A percentile compares a stretch with the other conserved stretches of the same genome.
Conservation (phyloP, 352 stramenopile species). For the Globisporangium heterothallicum region DNA sequence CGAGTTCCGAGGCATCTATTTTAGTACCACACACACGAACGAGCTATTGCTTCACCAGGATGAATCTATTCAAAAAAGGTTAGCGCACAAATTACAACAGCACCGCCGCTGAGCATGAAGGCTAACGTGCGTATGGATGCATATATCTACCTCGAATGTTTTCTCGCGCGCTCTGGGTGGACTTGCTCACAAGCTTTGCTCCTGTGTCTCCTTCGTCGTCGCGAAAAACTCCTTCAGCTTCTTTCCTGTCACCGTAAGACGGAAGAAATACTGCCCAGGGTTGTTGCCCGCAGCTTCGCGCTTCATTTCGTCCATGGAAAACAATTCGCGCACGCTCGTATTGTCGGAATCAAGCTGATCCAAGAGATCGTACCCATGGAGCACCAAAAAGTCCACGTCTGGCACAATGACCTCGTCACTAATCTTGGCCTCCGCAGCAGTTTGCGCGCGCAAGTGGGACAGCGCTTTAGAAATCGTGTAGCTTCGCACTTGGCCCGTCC, state of each 20-base stretch:
- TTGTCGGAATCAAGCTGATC: constrained; percentile 76
- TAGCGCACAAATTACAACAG: too few relatives aligned
- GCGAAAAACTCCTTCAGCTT: constrained; percentile 58
- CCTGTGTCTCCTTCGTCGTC: constrained; percentile 29
- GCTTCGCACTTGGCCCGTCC: constrained; percentile 48
- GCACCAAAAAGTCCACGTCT: constrained; percentile 65
- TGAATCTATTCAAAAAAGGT: background rate
- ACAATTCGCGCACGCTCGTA: constrained; percentile 53
- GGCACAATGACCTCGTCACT: constrained; percentile 33
- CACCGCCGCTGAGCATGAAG: too few relatives aligned
- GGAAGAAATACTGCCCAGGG: constrained; percentile 54
- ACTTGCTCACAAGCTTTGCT: too few relatives aligned
- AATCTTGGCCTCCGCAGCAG: constrained; percentile 21
- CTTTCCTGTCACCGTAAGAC: constrained; percentile 32
- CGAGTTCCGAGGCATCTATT: too few relatives aligned
- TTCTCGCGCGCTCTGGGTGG: too few relatives aligned
- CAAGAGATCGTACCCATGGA: constrained; percentile 71
- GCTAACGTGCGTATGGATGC: too few relatives aligned
- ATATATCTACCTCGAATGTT: background rate
- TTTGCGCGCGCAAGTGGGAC: constrained; percentile 38
- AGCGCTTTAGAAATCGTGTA: constrained; percentile 64
- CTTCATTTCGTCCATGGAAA: constrained; percentile 84
- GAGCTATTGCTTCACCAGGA: background rate
- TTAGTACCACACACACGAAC: too few relatives aligned
- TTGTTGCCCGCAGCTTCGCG: constrained; percentile 31